phyloP scores from a whole-genome alignment of 345 rosid genomes.

The Durio zibethinus region DNA sequence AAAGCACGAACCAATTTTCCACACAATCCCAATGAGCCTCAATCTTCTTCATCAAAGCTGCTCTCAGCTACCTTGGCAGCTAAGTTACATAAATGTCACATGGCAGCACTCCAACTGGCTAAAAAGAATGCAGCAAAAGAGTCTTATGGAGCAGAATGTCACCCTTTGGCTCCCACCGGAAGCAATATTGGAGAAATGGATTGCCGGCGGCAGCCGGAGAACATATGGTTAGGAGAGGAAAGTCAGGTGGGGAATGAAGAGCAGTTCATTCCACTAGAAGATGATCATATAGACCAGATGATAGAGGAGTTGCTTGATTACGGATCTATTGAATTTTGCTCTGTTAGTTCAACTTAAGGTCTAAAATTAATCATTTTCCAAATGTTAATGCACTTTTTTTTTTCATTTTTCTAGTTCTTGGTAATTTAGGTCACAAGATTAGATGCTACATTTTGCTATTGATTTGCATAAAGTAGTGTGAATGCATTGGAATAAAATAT shows the following conservation, averaged over 20 bases:
- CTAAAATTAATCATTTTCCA: too few species aligned
- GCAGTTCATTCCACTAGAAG: slow-evolving; percentile 48
- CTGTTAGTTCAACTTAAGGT: slow-evolving; percentile 19
- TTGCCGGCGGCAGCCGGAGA: slow-evolving; percentile 29
- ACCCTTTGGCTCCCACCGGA: slow-evolving; percentile 14
- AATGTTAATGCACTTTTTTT: background rate
- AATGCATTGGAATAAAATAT: background rate
- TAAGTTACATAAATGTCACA: slow-evolving; percentile 62
- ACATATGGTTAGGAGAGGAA: slow-evolving; percentile 30
- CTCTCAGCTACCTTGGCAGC: slow-evolving; percentile 66
- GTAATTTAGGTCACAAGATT: background rate
- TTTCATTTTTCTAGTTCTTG: background rate
- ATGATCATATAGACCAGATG: slow-evolving; percentile 72
- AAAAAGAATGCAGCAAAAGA: slow-evolving; percentile 34
- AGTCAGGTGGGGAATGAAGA: slow-evolving; percentile 11
- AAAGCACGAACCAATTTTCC: slow-evolving; percentile 65
- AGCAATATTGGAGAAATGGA: background rate
- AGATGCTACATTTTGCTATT: background rate
- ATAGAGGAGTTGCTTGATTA: slow-evolving; percentile 64
- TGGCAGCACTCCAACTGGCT: slow-evolving; percentile 49
- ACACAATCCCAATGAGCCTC: slow-evolving; percentile 50
- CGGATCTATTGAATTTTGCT: slow-evolving; percentile 55
- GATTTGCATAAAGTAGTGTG: background rate
- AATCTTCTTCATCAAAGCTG: slow-evolving; percentile 49
- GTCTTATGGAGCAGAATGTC: slow-evolving; percentile 14